Percentiles rank a stretch among this genome's conserved stretches.
Conservation (phyloP, 805 yeast species). For the Yamadazyma tumulicola region DNA sequence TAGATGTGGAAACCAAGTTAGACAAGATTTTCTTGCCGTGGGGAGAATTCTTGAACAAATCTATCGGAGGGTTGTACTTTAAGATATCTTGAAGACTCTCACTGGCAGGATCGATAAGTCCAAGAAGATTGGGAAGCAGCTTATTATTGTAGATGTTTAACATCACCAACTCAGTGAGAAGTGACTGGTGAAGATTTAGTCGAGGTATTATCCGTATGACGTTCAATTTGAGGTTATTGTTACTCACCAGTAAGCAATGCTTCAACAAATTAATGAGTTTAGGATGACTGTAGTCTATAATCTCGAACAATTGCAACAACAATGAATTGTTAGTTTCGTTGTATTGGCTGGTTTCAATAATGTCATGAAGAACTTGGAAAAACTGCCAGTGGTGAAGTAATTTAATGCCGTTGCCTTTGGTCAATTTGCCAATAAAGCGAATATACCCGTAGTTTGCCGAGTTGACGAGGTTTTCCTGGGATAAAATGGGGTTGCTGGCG, state of each 20-base stretch:
- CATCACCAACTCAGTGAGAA: slow-evolving; percentile 2
- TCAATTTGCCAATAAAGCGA: slow-evolving; percentile 69
- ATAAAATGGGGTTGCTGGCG: slow-evolving; percentile 72
- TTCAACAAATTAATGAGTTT: slow-evolving; percentile 43
- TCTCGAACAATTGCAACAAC: slow-evolving; percentile 53
- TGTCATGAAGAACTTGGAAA: slow-evolving; percentile 74
- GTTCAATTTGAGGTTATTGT: slow-evolving; percentile 43
- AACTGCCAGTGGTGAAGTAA: slow-evolving; percentile 81
- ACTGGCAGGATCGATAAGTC: no score
- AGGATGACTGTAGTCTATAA: slow-evolving; percentile 46
- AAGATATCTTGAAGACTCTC: slow-evolving; percentile 18
- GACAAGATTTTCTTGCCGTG: slow-evolving; percentile 49
- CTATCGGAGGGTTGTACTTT: slow-evolving; percentile 51
- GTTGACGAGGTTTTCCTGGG: slow-evolving; percentile 51
- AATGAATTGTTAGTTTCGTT: slow-evolving; percentile 45
- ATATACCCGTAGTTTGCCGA: slow-evolving; percentile 78
- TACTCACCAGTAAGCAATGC: slow-evolving; percentile 60
- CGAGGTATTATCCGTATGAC: slow-evolving; percentile 1
- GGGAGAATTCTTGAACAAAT: slow-evolving; percentile 20
- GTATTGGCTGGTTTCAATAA: slow-evolving; percentile 46
- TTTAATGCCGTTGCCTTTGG: slow-evolving; percentile 61
- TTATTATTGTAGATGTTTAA: slow-evolving; percentile 1
- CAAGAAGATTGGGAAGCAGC: no score
- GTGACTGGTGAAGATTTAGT: slow-evolving; percentile 9
- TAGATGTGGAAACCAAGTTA: slow-evolving; percentile 59